Evolutionary conservation across 2,329 filamentous ascomycete species (phyloP), one percentile per base, ranked within the genome.

Genomic region (Epichloe aotearoae): DNA sequence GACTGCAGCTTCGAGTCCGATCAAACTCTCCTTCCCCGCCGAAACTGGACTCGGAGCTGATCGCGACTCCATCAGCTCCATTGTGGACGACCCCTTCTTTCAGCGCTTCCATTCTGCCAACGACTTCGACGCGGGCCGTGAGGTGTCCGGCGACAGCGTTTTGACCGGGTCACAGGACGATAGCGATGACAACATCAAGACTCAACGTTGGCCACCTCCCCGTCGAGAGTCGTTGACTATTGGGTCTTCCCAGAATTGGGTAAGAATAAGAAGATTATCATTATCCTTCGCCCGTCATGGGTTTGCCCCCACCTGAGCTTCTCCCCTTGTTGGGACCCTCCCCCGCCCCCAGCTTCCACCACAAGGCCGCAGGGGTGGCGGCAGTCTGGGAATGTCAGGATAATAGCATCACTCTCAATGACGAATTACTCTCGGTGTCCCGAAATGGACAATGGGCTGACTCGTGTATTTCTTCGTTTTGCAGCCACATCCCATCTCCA

Each of bases 1-100:
- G 40, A 41, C 51, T 12, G 43, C 50, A 45, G 46, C 50, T 33
- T 53, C 56, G 34, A 47, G 37, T 39, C 19, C 44, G 23, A 46
- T 44, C 49, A 55, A 54, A 38, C 41, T 52, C n/a, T 44, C 57
- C 46, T 56, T 59, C 45, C 50, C 57, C 12, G 20, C 62, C 55
- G 62, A 62, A 41, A 54, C 57, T 8, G 51, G 54, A 33, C 51
- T 56, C 51, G 59, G 14, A 20, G 17, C 56, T 48, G 62, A 64
- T 57, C 69, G 73, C 53, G 72, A 74, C 57, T 80, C 75, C 17
- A 65, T 77, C 55, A 62, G 69, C 47, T 77, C 74, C 53, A 74
- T 79, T 54, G 65, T 75, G 59, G 73, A 79, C 69, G 75, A 78
- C 56, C 73, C 73, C 33, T 77, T 78, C 61, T 75, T 76, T 64